These are phyloP conservation scores for Malus hybrid DNA, from an alignment of 331 rosid genomes.

Conservation along the genomic window DNA sequence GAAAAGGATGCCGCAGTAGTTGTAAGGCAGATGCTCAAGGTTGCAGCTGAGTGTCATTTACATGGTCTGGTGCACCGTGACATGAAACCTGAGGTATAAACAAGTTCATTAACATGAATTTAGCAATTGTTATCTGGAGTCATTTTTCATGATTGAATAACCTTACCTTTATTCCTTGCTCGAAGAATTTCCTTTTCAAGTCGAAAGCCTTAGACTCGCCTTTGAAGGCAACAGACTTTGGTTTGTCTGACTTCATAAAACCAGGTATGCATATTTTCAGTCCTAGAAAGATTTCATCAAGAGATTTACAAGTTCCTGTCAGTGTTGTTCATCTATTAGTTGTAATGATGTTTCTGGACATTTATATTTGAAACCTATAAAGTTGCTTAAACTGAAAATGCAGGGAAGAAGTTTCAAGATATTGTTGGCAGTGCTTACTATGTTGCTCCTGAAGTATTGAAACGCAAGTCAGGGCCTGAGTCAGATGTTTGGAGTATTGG, in stretches of 20 bases:
- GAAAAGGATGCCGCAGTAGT: slow-evolving; percentile 98
- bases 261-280: slow-evolving; percentile 54
- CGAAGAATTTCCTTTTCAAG: slow-evolving; percentile 89
- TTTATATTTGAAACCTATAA: slow-evolving; percentile 8
- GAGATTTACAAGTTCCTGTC: background rate
- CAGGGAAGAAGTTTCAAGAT: slow-evolving; percentile 84
- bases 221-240: slow-evolving; percentile 95
- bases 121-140: background rate
- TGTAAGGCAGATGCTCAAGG: slow-evolving; percentile 98
- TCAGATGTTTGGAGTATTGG: slow-evolving; percentile 99
- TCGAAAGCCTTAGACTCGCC: slow-evolving; percentile 60
- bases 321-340: slow-evolving; percentile 2
- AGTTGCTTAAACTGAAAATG: slow-evolving; percentile 13
- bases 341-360: slow-evolving; percentile 13
- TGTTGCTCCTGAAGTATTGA: slow-evolving; percentile 98
- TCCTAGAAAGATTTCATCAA: background rate
- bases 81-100: slow-evolving; percentile 94
- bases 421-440: slow-evolving; percentile 99
- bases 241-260: slow-evolving; percentile 93
- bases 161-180: slow-evolving; percentile 13
- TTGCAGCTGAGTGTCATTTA: slow-evolving; percentile 96
- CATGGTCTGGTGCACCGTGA: slow-evolving; percentile 99
- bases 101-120: slow-evolving; percentile 2
- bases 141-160: background rate
- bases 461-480: slow-evolving; percentile 96